Evolutionary conservation across 1,284 basidiomycete species (phyloP).

Genomic region (Malassezia pachydermatis): DNA sequence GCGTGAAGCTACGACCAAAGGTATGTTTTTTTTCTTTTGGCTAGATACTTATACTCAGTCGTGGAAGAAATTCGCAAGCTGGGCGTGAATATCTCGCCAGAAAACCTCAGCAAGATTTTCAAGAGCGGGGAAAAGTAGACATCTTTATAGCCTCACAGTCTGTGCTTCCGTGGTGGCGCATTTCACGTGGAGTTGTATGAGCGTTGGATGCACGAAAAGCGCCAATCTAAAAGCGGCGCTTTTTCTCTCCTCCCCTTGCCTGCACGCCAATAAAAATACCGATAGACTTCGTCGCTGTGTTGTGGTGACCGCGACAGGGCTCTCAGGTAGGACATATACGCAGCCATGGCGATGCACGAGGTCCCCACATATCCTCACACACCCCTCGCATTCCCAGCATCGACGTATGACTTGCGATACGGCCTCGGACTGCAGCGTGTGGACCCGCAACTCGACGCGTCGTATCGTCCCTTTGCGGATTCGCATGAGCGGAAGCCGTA

Average conservation of each 20-base stretch:
- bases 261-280: no score
- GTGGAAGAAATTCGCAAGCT: constrained; percentile 35
- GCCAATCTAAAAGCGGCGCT: no score
- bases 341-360: no score
- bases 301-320: no score
- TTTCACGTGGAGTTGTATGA: no score
- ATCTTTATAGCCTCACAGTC: no score
- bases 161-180: no score
- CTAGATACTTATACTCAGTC: constrained; percentile 16
- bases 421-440: constrained; percentile 7
- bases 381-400: neutral
- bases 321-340: no score
- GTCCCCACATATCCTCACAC: no score
- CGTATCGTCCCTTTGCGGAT: neutral
- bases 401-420: constrained; percentile 1
- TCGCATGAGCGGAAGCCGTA: neutral
- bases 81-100: constrained; percentile 35
- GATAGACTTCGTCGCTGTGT: no score
- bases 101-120: constrained; percentile 27
- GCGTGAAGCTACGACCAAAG: constrained; percentile 27
- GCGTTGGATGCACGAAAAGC: no score
- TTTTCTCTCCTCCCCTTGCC: no score
- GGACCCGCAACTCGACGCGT: neutral
- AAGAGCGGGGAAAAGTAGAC: constrained; percentile 22
- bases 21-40: constrained; percentile 16